These are phyloP conservation scores for Clavispora phyllophila DNA, from an alignment of 805 yeast genomes.

Conservation along the genomic window DNA sequence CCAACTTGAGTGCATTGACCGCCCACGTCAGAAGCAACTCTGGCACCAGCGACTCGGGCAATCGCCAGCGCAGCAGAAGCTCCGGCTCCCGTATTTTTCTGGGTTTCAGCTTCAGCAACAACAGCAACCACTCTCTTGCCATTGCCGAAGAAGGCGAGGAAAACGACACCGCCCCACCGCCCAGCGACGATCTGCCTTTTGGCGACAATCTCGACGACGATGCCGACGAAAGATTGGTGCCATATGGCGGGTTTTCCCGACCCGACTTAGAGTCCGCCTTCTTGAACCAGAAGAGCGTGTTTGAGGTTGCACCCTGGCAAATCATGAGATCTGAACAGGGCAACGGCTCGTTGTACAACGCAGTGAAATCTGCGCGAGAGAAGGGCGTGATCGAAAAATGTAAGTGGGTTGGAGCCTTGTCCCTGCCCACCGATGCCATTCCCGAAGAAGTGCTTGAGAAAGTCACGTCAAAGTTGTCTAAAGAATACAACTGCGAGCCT, in stretches of 20 bases:
- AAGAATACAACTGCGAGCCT: conserved; percentile 54
- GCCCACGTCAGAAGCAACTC: conserved; percentile 5
- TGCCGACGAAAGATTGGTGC: conserved; percentile 38
- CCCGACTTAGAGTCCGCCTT: conserved; percentile 50
- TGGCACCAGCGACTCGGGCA: conserved; percentile 1
- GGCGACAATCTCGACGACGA: conserved; percentile 13
- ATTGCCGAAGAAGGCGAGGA: conserved; percentile 28
- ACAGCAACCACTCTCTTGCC: conserved; percentile 26
- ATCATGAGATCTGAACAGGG: conserved; percentile 69
- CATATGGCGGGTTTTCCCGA: conserved; percentile 72
- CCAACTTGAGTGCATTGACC: conserved; percentile 16
- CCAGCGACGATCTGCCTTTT: conserved; percentile 5
- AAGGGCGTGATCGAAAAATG: conserved; percentile 29
- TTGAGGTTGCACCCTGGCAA: conserved; percentile 65
- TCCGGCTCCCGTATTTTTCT: conserved; percentile 5
- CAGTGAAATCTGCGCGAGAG: conserved; percentile 56
- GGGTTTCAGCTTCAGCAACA: conserved; percentile 19
- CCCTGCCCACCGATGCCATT: conserved; percentile 84
- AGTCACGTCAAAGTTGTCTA: conserved; percentile 44
- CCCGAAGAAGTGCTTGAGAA: conserved; percentile 50
- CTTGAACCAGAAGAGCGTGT: conserved; percentile 38
- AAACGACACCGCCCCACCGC: not conserved
- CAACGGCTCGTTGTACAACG: conserved; percentile 85
- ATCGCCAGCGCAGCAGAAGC: not conserved
- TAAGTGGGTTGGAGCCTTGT: conserved; percentile 86